phyloP scores from a whole-genome alignment of 495 filamentous ascomycete genomes.

The Annulohypoxylon stygium region DNA sequence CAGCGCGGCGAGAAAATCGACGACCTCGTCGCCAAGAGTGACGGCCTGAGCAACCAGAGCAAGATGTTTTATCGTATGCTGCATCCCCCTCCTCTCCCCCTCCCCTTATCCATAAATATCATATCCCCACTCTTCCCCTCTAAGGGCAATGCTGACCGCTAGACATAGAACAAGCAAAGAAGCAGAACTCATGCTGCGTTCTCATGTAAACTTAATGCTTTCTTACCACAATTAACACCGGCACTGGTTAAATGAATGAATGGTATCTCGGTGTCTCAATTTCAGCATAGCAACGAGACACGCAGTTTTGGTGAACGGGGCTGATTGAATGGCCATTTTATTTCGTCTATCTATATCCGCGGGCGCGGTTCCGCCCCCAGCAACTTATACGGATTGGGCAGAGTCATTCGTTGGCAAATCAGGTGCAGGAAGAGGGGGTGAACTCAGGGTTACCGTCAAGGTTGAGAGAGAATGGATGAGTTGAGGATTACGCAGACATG shows the following conservation, averaged over 20 bases:
- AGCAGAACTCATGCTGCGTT: conserved; percentile 94
- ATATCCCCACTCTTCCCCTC: not conserved
- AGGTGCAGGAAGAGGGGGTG: not conserved
- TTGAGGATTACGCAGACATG: conserved; percentile 30
- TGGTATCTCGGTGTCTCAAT: conserved; percentile 38
- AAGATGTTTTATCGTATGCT: conserved; percentile 94
- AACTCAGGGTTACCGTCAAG: conserved; percentile 9
- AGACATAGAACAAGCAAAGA: conserved; percentile 76
- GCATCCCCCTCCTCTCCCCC: conserved; percentile 8
- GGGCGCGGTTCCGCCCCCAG: conserved; percentile 6
- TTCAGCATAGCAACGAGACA: conserved; percentile 43
- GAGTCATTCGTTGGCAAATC: conserved; percentile 42
- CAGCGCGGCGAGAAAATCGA: conserved; percentile 94
- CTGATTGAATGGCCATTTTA: conserved; percentile 36
- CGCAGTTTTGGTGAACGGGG: conserved; percentile 33
- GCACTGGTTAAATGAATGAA: conserved; percentile 19
- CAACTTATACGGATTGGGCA: conserved; percentile 15
- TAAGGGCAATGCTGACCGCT: conserved; percentile 12
- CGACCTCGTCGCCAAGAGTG: conserved; percentile 87
- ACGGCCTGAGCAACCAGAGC: conserved; percentile 86
- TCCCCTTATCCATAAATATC: not conserved
- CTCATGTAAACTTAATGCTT: conserved; percentile 70
- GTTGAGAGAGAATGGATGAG: conserved; percentile 8
- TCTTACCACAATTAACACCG: not conserved
- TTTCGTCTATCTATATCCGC: conserved; percentile 40